phyloP scores from a whole-genome alignment of 176 grass and related monocot species.

The Triticum dicoccoides region DNA sequence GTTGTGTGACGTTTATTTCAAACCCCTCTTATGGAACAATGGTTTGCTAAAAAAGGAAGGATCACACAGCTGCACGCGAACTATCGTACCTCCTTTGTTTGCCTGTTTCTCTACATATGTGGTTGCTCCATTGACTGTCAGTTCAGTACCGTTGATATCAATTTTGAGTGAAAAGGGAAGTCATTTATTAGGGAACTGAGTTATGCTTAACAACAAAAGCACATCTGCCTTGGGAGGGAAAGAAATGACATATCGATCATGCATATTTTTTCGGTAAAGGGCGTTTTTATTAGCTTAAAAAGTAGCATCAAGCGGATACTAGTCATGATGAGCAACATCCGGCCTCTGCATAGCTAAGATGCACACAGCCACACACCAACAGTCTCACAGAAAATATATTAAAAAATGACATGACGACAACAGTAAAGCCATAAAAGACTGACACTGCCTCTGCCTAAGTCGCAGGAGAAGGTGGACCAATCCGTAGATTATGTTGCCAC shows the following conservation, averaged over 20 bases:
- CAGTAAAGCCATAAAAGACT: too few relatives aligned
- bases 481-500: too few relatives aligned
- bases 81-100: background rate
- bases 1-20: slow-evolving; percentile 21
- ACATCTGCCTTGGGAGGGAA: background rate
- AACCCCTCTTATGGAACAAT: background rate
- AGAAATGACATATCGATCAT: background rate
- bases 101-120: background rate
- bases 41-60: background rate
- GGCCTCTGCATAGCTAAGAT: too few relatives aligned
- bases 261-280: too few relatives aligned
- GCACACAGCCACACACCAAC: too few relatives aligned
- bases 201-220: background rate
- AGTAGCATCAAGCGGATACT: too few relatives aligned
- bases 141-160: background rate
- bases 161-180: background rate
- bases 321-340: too few relatives aligned
- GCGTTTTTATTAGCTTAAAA: too few relatives aligned
- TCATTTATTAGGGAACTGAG: background rate
- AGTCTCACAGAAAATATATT: too few relatives aligned
- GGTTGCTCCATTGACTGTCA: background rate
- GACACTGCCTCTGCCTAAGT: too few relatives aligned
- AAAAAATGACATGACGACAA: too few relatives aligned
- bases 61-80: background rate
- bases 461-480: too few relatives aligned